Evolutionary conservation across 225 moss, liverwort and hornwort species (phyloP), one percentile per base, ranked within the genome.

Genomic region (Marchantia paleacea): DNA sequence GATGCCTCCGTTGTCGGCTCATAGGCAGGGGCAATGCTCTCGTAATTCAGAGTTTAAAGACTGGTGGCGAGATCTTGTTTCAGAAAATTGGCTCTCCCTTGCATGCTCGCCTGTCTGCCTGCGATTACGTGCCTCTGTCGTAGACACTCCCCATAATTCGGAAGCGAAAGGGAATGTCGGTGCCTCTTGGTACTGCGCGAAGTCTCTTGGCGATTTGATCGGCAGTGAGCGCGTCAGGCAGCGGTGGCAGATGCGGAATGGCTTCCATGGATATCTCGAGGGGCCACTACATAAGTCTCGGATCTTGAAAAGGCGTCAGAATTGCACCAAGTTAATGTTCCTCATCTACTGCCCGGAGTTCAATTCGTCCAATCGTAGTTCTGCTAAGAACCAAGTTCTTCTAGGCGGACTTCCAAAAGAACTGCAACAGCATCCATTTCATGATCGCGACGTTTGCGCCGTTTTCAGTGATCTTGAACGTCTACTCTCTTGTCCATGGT

Each of bases 241-340:
- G 48, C 31, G 47, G 47, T 6, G 39, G 72, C n/a, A 72, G 51
- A 52, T 51, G 75, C 25, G 30, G 28, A 55, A 75, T 75, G 75
- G 75, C 55, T 55, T 55, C 75, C 26, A 58, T 75, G 26, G 73
- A 75, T 75, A 75, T 18, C 75, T 55, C 55, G 7, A 58, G 75
- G 75, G 57, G 29, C 75, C 75, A 30, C 57, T 28, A 75, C 55
- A 55, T 16, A 75, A 12, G 29, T 16, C 55, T 75, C 7, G 22
- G 29, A 28, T 75, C 29, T 29, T 52, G 75, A 58, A 75, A 52
- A 31, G 75, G 26, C 75, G 57, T 20, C 55, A 57, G 6, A 13
- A 30, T 30, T 15, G 22, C 15, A 75, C 7, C 54, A 19, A 50
- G 18, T 72, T 24, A n/a, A 72, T 6, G 4, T 8, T 50, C 50